Percentiles rank a stretch among this genome's conserved stretches.
These are phyloP conservation scores for Aquanectria penicillioides DNA, from an alignment of 2,329 filamentous ascomycete species.

Conservation along the genomic window DNA sequence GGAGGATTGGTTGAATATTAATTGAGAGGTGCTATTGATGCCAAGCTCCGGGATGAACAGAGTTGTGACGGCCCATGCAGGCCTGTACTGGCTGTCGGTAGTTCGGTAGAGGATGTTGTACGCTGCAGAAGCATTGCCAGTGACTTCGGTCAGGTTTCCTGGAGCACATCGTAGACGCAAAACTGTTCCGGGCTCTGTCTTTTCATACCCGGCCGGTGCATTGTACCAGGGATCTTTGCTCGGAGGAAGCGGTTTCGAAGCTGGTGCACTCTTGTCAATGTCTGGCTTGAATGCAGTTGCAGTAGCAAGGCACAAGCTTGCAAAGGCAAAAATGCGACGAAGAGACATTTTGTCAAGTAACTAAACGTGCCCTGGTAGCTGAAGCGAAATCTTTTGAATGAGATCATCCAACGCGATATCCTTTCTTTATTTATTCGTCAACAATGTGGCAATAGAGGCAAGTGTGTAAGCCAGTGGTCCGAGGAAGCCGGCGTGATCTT, in stretches of 20 bases:
- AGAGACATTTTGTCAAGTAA: slow-evolving; percentile 32
- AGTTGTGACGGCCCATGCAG: slow-evolving; percentile 38
- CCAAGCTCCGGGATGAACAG: slow-evolving; percentile 31
- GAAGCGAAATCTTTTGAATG: too few relatives aligned
- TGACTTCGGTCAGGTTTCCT: slow-evolving; percentile 33
- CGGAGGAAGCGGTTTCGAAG: slow-evolving; percentile 24
- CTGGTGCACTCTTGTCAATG: slow-evolving; percentile 16
- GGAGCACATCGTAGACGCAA: slow-evolving; percentile 34
- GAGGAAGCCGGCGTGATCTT: too few relatives aligned
- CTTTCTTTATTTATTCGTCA: too few relatives aligned
- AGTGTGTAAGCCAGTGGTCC: too few relatives aligned
- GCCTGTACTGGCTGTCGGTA: slow-evolving; percentile 38
- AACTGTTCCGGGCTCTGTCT: slow-evolving; percentile 32
- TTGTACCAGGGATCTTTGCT: slow-evolving; percentile 40
- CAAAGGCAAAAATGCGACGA: slow-evolving; percentile 16
- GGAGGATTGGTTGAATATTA: slow-evolving; percentile 25
- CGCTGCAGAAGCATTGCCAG: slow-evolving; percentile 28
- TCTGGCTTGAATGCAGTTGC: too few relatives aligned
- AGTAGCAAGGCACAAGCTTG: slow-evolving; percentile 22
- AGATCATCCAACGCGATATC: too few relatives aligned
- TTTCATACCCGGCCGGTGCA: slow-evolving; percentile 31
- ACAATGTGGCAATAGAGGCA: too few relatives aligned
- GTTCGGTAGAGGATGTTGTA: slow-evolving; percentile 40
- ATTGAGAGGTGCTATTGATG: slow-evolving; percentile 19
- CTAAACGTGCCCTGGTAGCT: too few relatives aligned